Percentiles rank a stretch among this genome's conserved stretches.
These are phyloP conservation scores for Yamagishiella unicocca DNA, from an alignment of 139 green algal species.

Conservation along the genomic window DNA sequence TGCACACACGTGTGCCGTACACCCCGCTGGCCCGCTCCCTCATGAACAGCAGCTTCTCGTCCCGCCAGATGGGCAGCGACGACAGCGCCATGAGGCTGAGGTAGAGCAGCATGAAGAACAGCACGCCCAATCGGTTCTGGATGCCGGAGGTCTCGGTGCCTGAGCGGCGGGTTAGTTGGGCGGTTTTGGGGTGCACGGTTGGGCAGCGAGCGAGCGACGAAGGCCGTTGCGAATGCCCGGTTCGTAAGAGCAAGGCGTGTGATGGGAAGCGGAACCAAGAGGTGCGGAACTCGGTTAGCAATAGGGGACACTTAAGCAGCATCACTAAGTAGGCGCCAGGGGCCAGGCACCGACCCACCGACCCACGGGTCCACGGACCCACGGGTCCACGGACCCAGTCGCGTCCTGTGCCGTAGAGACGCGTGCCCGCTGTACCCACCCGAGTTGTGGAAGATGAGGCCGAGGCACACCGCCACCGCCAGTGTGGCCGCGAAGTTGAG, in stretches of 20 bases:
- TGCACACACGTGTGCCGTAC: slow-evolving; percentile 57
- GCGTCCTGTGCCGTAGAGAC: neutral
- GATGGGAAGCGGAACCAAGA: too few relatives aligned
- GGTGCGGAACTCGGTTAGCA: too few relatives aligned
- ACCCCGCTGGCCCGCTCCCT: slow-evolving; percentile 67
- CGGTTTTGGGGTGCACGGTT: too few relatives aligned
- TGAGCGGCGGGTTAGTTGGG: too few relatives aligned
- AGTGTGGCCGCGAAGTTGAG: slow-evolving; percentile 77
- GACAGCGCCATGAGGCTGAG: slow-evolving; percentile 78
- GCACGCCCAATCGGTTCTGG: slow-evolving; percentile 76
- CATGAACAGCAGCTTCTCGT: slow-evolving; percentile 79
- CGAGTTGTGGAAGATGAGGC: slow-evolving; percentile 68
- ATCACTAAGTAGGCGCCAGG: too few relatives aligned
- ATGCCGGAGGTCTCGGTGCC: slow-evolving; percentile 69
- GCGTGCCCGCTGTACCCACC: slow-evolving; percentile 41
- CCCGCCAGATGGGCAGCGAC: slow-evolving; percentile 80
- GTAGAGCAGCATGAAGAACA: slow-evolving; percentile 87
- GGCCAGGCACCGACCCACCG: too few relatives aligned
- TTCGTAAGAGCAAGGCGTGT: too few relatives aligned
- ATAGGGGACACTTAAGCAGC: too few relatives aligned
- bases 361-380: too few relatives aligned
- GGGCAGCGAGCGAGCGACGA: too few relatives aligned
- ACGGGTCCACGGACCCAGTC: too few relatives aligned
- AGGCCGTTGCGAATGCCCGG: too few relatives aligned
- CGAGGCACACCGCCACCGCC: slow-evolving; percentile 64